phyloP scores from a whole-genome alignment of 495 filamentous ascomycete genomes.

The Sordaria brevicollis region DNA sequence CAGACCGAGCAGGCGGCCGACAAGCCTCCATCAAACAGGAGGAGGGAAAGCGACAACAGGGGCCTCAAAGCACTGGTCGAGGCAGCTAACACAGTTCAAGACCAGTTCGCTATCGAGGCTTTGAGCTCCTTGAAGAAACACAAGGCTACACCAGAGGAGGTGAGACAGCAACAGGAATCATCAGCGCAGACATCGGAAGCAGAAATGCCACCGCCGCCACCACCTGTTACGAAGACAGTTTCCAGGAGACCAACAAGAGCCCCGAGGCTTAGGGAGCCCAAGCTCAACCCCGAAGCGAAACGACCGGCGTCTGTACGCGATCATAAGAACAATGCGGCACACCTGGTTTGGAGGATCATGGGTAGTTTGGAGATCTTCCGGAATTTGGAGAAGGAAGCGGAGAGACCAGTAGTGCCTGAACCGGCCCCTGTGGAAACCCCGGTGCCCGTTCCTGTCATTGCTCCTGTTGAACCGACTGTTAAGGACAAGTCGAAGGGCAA shows the following conservation, averaged over 20 bases:
- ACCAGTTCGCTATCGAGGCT: not conserved
- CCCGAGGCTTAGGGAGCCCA: constrained; percentile 7
- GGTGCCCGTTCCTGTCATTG: not conserved
- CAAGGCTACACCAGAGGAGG: not conserved
- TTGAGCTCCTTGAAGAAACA: not conserved
- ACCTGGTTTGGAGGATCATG: constrained; percentile 22
- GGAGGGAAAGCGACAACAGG: not conserved
- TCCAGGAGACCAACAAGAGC: not conserved
- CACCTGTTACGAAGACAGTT: not conserved
- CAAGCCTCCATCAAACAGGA: not conserved
- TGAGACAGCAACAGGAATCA: not conserved
- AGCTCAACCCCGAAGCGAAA: constrained; percentile 22
- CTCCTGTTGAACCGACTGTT: not conserved
- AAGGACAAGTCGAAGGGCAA: not conserved
- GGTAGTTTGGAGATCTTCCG: constrained; percentile 1
- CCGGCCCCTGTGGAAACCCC: too few species aligned
- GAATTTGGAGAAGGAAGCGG: not conserved
- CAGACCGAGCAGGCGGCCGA: too few species aligned
- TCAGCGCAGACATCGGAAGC: not conserved
- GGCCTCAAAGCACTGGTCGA: not conserved
- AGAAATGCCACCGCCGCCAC: constrained; percentile 1
- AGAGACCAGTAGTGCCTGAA: not conserved
- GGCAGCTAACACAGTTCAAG: not conserved
- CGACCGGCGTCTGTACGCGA: constrained; percentile 24
- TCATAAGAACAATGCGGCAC: constrained; percentile 26